Conservation (phyloP, 2,329 filamentous ascomycete genomes). For the Ceratocystis alfenasii region DNA sequence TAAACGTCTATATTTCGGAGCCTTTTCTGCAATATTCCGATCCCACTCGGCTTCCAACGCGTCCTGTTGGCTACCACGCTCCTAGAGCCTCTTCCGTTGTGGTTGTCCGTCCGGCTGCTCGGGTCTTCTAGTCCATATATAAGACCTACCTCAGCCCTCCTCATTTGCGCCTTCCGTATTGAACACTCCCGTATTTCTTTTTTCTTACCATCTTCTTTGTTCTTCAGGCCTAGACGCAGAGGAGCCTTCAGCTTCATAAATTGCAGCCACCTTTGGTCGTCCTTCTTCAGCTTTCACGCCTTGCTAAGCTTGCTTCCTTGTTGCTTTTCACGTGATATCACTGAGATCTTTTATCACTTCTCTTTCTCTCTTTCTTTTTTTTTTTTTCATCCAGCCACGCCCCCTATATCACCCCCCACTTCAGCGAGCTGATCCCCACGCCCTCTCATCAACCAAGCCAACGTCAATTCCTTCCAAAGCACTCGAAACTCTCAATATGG, state of each 20-base stretch:
- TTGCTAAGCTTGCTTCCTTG: not conserved
- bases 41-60: not conserved
- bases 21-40: not conserved
- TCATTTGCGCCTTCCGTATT: not conserved
- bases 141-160: not conserved
- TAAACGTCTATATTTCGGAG: not conserved
- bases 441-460: conserved; percentile 1
- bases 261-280: not conserved
- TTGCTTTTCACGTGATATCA: not conserved
- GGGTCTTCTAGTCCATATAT: not conserved
- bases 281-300: conserved; percentile 2
- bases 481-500: not conserved
- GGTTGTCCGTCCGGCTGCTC: not conserved
- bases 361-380: not conserved
- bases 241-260: not conserved
- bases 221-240: not conserved
- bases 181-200: not conserved
- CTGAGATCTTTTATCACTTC: not conserved
- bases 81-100: not conserved
- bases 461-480: not conserved
- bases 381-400: conserved; percentile 1
- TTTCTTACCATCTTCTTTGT: not conserved
- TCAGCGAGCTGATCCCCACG: not conserved
- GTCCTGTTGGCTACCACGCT: not conserved
- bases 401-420: not conserved